Evolutionary conservation across 169 alveolate genomes (phyloP).

Genomic region (Theileria orientalis): DNA sequence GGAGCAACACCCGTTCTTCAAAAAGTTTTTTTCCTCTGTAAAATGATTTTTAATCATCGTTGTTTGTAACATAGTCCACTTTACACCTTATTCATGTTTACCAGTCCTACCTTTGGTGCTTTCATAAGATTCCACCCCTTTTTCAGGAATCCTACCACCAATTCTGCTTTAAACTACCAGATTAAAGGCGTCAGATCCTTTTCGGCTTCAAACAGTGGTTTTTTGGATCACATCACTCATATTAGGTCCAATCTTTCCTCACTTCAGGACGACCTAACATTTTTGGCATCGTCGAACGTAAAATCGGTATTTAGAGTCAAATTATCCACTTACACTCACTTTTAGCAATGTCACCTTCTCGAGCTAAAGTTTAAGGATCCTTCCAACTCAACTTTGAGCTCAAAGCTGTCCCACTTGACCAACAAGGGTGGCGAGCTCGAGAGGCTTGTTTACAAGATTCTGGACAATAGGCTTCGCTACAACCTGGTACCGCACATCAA

Average conservation of each 20-base stretch:
- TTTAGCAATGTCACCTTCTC: slow-evolving; percentile 1
- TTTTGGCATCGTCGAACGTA: not conserved
- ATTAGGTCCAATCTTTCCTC: not conserved
- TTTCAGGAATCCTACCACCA: not conserved
- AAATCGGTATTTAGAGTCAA: slow-evolving; percentile 4
- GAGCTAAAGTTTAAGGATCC: not conserved
- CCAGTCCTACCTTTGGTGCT: not conserved
- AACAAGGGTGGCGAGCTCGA: not conserved
- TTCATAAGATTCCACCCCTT: not conserved
- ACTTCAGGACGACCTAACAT: slow-evolving; percentile 1
- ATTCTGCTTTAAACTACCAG: not conserved
- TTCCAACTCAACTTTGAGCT: not conserved
- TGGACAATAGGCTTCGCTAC: slow-evolving; percentile 6
- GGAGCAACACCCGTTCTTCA: slow-evolving; percentile 59
- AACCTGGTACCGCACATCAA: not conserved
- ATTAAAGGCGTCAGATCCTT: not conserved
- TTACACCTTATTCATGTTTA: not conserved
- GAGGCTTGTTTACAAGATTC: slow-evolving; percentile 3
- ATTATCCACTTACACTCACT: not conserved
- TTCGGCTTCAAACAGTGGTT: not conserved
- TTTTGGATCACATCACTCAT: not conserved
- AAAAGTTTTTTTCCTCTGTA: slow-evolving; percentile 50
- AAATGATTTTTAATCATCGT: not conserved
- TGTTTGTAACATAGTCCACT: not conserved
- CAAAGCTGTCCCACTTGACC: not conserved